Evolutionary conservation across 345 rosid genomes (phyloP), one percentile per base, ranked within the genome.

Genomic region (Angophora floribunda): DNA sequence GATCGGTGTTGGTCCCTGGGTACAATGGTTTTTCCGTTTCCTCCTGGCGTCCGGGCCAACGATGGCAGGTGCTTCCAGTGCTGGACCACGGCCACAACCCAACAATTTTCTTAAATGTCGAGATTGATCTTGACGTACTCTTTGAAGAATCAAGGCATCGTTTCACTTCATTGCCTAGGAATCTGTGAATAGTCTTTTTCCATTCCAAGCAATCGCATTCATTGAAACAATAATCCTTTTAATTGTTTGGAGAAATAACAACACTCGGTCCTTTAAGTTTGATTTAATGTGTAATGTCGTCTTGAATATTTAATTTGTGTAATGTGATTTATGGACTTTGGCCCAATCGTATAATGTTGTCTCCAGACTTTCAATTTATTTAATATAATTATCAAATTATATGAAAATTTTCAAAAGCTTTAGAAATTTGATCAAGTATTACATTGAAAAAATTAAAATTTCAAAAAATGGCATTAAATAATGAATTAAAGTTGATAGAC

Each of bases 311-410:
- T 75, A 36, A 75, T 1, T 75, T 36, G 4, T 41, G 1, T 2
- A 75, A 75, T 41, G 6, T 36, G 7, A 2, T 19, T 7, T 0
- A 16, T 36, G 1, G 36, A 75, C 6, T 75, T 75, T 75, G 19
- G 7, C 6, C 6, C 4, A 67, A 67, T n/a, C 41, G 4, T 13
- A 14, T 32, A 67, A 30, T 30, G 11, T 75, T 0, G 1, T 17
- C 14, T 1, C 9, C 36, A 19, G 3, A n/a, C 15, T 63, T 63
- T n/a, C 0, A 0, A 63, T n/a, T 6, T n/a, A 5, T 4, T 63
- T 14, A 63, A 63, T 63, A 6, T 14, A 6, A 9, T 52, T 14
- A 6, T 15, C 15, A 6, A 52, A 52, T 6, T 52, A 52, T 52
- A 52, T 15, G 19, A 52, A 15, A 52, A 52, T 13, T 2, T 52